Percentiles rank a stretch among this genome's conserved stretches.
These are phyloP conservation scores for Blastobotrys buckinghamii DNA, from an alignment of 1,139 yeast genomes.

Conservation along the genomic window DNA sequence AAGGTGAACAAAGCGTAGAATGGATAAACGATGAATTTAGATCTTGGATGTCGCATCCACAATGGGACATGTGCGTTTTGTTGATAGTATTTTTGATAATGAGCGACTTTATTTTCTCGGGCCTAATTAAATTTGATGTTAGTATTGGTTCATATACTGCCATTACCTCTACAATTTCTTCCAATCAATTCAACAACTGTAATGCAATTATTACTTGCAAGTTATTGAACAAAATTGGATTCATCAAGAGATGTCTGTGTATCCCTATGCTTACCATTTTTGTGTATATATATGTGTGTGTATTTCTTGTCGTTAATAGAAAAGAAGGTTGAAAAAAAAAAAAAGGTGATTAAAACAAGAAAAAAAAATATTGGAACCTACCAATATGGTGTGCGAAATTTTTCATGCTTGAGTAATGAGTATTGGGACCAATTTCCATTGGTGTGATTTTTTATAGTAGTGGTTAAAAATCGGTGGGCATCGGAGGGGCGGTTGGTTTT, in stretches of 20 bases:
- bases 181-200: no score
- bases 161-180: no score
- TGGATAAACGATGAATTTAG: slow-evolving; percentile 80
- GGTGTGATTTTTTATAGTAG: background rate
- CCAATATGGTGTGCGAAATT: background rate
- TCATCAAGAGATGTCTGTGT: no score
- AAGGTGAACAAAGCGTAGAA: slow-evolving; percentile 81
- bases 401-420: background rate
- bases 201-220: no score
- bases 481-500: background rate
- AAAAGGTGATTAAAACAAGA: background rate
- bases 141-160: background rate
- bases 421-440: background rate
- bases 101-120: slow-evolving; percentile 30
- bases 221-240: no score
- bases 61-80: slow-evolving; percentile 32
- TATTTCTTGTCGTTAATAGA: background rate
- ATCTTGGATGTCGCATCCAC: slow-evolving; percentile 47
- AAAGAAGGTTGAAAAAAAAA: background rate
- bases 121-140: slow-evolving; percentile 1
- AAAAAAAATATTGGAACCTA: background rate
- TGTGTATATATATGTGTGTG: slow-evolving; percentile 1
- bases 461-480: background rate
- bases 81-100: slow-evolving; percentile 37
- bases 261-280: slow-evolving; percentile 3